A percentile compares a stretch with the other conserved stretches of the same genome.
These are phyloP conservation scores for Talaromyces sp. DNA, from an alignment of 2,329 filamentous ascomycete genomes.

Conservation along the genomic window DNA sequence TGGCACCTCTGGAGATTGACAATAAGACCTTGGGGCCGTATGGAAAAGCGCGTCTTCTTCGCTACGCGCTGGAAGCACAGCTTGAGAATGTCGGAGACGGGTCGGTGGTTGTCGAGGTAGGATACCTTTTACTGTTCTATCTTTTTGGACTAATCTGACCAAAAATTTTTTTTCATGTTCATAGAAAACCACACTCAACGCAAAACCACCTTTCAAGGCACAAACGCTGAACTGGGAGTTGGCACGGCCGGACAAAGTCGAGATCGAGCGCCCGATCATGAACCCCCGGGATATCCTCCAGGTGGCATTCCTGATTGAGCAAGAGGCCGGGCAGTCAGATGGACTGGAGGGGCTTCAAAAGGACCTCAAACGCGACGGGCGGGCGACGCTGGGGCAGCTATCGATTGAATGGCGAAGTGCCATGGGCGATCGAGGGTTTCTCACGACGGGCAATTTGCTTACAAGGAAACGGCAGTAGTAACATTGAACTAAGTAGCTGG, in stretches of 20 bases:
- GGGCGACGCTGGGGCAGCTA: slow-evolving; percentile 69
- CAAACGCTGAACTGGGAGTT: slow-evolving; percentile 53
- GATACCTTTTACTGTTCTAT: slow-evolving; percentile 4
- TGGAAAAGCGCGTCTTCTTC: slow-evolving; percentile 34
- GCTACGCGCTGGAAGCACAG: slow-evolving; percentile 85
- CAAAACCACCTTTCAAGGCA: slow-evolving; percentile 50
- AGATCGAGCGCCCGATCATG: slow-evolving; percentile 42
- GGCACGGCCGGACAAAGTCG: slow-evolving; percentile 24
- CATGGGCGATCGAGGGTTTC: slow-evolving; percentile 81
- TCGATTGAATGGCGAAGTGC: slow-evolving; percentile 82
- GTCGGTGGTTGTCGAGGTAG: slow-evolving; percentile 68
- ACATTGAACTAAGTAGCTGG: neutral
- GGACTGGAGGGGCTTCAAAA: slow-evolving; percentile 47
- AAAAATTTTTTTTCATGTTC: neutral
- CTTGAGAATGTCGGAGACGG: slow-evolving; percentile 90
- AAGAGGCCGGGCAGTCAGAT: slow-evolving; percentile 44
- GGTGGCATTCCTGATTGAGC: slow-evolving; percentile 58
- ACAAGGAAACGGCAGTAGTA: slow-evolving; percentile 32
- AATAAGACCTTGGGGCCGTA: slow-evolving; percentile 41
- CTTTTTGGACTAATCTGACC: neutral
- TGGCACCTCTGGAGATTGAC: slow-evolving; percentile 45
- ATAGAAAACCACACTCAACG: slow-evolving; percentile 44
- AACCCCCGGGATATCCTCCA: slow-evolving; percentile 61
- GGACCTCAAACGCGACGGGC: slow-evolving; percentile 45
- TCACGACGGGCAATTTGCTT: slow-evolving; percentile 77